Conservation (phyloP, 805 yeast genomes). For the Metschnikowia aberdeeniae region DNA sequence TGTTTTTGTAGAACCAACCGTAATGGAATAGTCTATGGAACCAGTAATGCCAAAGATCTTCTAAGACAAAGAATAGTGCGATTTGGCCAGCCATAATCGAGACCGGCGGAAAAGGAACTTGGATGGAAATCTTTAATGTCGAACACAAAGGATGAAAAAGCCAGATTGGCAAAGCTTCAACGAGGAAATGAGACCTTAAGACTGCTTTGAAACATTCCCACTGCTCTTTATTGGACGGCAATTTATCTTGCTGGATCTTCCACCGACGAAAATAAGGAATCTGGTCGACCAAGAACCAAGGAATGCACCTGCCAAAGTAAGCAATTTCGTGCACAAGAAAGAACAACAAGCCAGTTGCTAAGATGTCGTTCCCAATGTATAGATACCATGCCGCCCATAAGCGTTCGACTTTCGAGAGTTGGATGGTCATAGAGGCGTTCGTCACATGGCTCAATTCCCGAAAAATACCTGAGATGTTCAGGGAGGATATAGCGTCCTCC, state of each 20-base stretch:
- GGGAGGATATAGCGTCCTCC: neutral
- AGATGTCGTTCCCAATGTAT: slow-evolving; percentile 78
- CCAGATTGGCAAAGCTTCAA: slow-evolving; percentile 96
- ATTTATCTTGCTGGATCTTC: slow-evolving; percentile 84
- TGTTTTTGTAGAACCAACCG: slow-evolving; percentile 84
- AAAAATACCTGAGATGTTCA: neutral
- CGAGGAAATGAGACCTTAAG: slow-evolving; percentile 79
- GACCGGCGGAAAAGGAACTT: slow-evolving; percentile 80
- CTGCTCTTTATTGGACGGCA: slow-evolving; percentile 79
- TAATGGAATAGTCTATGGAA: slow-evolving; percentile 87
- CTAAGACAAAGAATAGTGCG: slow-evolving; percentile 73
- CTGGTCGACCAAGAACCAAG: slow-evolving; percentile 86
- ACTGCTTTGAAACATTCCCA: slow-evolving; percentile 90
- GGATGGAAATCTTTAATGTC: slow-evolving; percentile 67
- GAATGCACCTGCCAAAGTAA: slow-evolving; percentile 89
- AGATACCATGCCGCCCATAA: slow-evolving; percentile 89
- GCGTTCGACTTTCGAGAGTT: slow-evolving; percentile 45
- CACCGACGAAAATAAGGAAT: slow-evolving; percentile 81
- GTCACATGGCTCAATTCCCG: slow-evolving; percentile 1
- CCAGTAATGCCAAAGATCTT: slow-evolving; percentile 97
- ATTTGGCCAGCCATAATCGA: slow-evolving; percentile 62
- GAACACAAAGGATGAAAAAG: slow-evolving; percentile 91
- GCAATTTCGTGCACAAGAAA: slow-evolving; percentile 79
- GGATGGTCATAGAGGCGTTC: slow-evolving; percentile 19
- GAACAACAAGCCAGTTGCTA: slow-evolving; percentile 88